Conservation (phyloP, 2,329 filamentous ascomycete species). For the Ascosphaera aggregata region DNA sequence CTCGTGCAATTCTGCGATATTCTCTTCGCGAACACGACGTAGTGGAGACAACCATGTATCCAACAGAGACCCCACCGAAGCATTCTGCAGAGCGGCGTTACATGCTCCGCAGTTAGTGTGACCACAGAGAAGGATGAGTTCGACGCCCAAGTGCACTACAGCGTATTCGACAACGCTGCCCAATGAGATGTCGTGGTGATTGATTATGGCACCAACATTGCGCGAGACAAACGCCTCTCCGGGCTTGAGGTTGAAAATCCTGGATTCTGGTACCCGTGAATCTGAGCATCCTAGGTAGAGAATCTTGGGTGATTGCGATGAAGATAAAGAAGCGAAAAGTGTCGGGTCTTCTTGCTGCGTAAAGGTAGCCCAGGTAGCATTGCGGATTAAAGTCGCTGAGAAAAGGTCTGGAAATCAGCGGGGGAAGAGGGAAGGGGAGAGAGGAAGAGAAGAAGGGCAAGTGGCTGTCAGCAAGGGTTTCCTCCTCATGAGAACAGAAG, state of each 20-base stretch:
- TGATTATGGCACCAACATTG: slow-evolving; percentile 72
- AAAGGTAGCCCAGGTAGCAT: slow-evolving; percentile 48
- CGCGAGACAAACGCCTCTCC: slow-evolving; percentile 78
- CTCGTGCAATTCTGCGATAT: slow-evolving; percentile 26
- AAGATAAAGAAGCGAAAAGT: slow-evolving; percentile 44
- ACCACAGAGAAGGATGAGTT: slow-evolving; percentile 37
- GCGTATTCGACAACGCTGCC: slow-evolving; percentile 59
- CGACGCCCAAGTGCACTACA: slow-evolving; percentile 44
- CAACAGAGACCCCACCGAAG: slow-evolving; percentile 32
- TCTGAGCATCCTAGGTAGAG: slow-evolving; percentile 78
- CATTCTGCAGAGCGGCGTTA: slow-evolving; percentile 29
- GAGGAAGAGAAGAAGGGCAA: too few relatives aligned
- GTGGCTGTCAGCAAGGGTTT: too few relatives aligned
- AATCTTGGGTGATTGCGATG: slow-evolving; percentile 38
- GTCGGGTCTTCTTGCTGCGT: slow-evolving; percentile 41
- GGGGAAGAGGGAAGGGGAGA: too few relatives aligned
- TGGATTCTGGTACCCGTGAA: slow-evolving; percentile 64
- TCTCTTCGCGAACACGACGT: slow-evolving; percentile 28
- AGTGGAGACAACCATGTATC: slow-evolving; percentile 39
- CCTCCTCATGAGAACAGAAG: too few relatives aligned
- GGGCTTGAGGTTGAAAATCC: slow-evolving; percentile 51
- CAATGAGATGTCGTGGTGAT: slow-evolving; percentile 50
- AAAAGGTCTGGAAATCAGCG: too few relatives aligned
- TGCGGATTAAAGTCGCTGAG: too few relatives aligned
- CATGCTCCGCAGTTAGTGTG: slow-evolving; percentile 38